These are phyloP conservation scores for Xerocomus spinulosus DNA, from an alignment of 768 basidiomycete species.

Conservation along the genomic window DNA sequence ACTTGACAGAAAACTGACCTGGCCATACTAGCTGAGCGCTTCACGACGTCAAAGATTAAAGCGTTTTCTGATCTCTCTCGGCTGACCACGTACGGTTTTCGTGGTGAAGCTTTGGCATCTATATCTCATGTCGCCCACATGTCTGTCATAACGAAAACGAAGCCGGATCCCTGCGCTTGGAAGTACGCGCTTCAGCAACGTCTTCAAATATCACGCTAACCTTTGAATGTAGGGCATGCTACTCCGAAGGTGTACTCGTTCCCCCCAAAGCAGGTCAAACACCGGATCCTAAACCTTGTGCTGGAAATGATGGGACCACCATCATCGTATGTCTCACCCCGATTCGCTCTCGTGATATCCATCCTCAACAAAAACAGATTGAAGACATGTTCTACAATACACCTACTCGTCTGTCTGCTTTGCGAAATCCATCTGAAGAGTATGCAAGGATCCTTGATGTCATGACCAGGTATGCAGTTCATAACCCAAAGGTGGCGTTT, in stretches of 20 bases:
- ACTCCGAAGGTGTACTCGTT: constrained; percentile 70
- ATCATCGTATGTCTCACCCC: constrained; percentile 55
- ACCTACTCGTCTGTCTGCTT: constrained; percentile 78
- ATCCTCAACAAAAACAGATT: constrained; percentile 49
- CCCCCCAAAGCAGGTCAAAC: constrained; percentile 67
- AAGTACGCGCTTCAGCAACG: constrained; percentile 55
- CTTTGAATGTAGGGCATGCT: constrained; percentile 58
- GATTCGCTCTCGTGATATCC: background rate
- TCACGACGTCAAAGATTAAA: constrained; percentile 90
- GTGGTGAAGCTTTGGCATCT: constrained; percentile 94
- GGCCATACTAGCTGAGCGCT: constrained; percentile 87
- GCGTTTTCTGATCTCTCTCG: constrained; percentile 80
- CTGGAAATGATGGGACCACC: constrained; percentile 92
- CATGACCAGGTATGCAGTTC: constrained; percentile 87
- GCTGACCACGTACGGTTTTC: constrained; percentile 92
- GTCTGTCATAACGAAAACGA: constrained; percentile 87
- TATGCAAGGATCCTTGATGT: constrained; percentile 90
- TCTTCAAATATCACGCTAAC: constrained; percentile 1
- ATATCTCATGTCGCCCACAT: constrained; percentile 92
- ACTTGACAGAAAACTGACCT: constrained; percentile 71
- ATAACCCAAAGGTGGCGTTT: constrained; percentile 86
- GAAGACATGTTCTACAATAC: constrained; percentile 96
- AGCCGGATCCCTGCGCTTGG: constrained; percentile 80
- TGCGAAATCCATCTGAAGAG: constrained; percentile 84
- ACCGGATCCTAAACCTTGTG: constrained; percentile 80